These are phyloP conservation scores for Pseudohyphozyma bogoriensis DNA, from an alignment of 768 basidiomycete species.

Conservation along the genomic window DNA sequence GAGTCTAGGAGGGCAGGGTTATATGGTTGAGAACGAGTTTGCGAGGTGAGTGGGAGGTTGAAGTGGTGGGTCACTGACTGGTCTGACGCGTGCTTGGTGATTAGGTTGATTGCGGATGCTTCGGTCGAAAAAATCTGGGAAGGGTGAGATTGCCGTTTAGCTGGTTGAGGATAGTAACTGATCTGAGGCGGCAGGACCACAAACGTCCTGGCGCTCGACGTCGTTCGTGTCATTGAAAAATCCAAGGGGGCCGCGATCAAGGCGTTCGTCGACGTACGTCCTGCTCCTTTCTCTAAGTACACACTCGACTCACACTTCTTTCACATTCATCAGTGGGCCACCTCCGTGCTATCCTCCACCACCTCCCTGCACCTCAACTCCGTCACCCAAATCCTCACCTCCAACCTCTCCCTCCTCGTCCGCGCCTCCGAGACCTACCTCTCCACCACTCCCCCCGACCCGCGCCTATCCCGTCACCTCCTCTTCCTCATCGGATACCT, in stretches of 20 bases:
- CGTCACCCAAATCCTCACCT: not conserved
- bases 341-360: not conserved
- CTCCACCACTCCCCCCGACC: constrained; percentile 14
- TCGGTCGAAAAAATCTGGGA: constrained; percentile 78
- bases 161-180: not conserved
- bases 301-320: no score
- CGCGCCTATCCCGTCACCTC: constrained; percentile 50
- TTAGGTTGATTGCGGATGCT: constrained; percentile 53
- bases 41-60: constrained; percentile 42
- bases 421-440: not conserved
- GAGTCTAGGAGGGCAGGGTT: constrained; percentile 63
- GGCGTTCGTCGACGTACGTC: constrained; percentile 46
- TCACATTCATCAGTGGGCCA: constrained; percentile 2
- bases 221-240: constrained; percentile 50
- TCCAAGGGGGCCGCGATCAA: constrained; percentile 36
- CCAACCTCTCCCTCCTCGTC: constrained; percentile 38
- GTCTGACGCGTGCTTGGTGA: not conserved
- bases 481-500: constrained; percentile 52
- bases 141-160: constrained; percentile 44
- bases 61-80: not conserved
- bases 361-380: not conserved
- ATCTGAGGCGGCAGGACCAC: constrained; percentile 1
- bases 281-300: constrained; percentile 34
- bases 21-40: constrained; percentile 72
- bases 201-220: constrained; percentile 59